phyloP scores from a whole-genome alignment of 179 eudicot genomes.

The Beta lomatogona region DNA sequence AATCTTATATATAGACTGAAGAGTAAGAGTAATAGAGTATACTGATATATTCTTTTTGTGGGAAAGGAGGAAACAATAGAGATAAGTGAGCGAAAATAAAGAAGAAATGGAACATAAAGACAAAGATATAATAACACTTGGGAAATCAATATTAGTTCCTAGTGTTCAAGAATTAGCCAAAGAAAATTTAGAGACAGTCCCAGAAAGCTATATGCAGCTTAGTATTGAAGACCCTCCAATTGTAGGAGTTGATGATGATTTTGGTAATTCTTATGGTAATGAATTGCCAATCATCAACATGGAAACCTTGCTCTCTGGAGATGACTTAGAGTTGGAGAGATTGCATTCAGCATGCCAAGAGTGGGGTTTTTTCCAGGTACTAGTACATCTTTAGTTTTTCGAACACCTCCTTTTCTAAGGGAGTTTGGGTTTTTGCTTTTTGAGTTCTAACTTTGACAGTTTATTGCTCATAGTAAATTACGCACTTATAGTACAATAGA shows the following conservation, averaged over 20 bases:
- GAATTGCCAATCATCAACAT: slow-evolving; percentile 45
- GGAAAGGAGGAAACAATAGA: no score
- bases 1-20: no score
- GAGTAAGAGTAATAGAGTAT: no score
- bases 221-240: slow-evolving; percentile 24
- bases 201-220: slow-evolving; percentile 42
- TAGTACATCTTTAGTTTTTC: neutral
- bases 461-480: no score
- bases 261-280: neutral
- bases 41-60: no score
- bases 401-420: no score
- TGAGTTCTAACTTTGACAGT: no score
- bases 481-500: no score
- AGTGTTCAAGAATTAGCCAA: slow-evolving; percentile 53
- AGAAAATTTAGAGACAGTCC: slow-evolving; percentile 27
- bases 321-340: slow-evolving; percentile 36
- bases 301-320: slow-evolving; percentile 30
- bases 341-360: slow-evolving; percentile 49
- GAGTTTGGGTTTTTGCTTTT: no score
- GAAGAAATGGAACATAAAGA: neutral
- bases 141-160: slow-evolving; percentile 40
- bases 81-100: no score
- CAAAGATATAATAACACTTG: neutral
- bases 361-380: slow-evolving; percentile 66
- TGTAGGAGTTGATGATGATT: neutral